Percentiles rank a stretch among this genome's conserved stretches.
Conservation (phyloP, 1,139 yeast genomes). For the Spathaspora sp. region DNA sequence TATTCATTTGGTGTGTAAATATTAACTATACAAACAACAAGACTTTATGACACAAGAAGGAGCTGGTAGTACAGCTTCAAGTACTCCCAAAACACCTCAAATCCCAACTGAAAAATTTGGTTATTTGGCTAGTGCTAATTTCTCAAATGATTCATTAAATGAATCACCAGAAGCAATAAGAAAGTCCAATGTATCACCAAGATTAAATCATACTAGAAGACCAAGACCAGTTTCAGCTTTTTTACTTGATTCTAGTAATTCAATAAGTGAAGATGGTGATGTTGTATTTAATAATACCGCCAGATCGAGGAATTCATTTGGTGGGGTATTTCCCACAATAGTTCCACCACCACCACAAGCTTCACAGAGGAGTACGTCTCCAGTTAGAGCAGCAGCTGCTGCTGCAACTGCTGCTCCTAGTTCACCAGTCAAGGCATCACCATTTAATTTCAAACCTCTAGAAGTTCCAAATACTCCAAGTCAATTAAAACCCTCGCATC, state of each 20-base stretch:
- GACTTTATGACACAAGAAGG: neutral
- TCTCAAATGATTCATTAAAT: slow-evolving; percentile 41
- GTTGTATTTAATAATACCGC: slow-evolving; percentile 21
- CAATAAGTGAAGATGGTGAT: slow-evolving; percentile 33
- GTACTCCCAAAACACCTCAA: neutral
- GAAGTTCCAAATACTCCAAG: slow-evolving; percentile 26
- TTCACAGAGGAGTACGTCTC: slow-evolving; percentile 18
- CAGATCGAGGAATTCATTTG: slow-evolving; percentile 19
- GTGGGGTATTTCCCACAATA: neutral
- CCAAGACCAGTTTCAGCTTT: slow-evolving; percentile 43
- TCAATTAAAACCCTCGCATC: slow-evolving; percentile 60
- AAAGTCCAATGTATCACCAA: slow-evolving; percentile 19
- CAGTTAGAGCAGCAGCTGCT: no score
- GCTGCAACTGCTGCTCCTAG: no score
- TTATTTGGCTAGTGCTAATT: slow-evolving; percentile 40
- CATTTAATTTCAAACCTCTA: slow-evolving; percentile 48
- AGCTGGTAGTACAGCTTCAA: neutral
- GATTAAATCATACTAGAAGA: slow-evolving; percentile 20
- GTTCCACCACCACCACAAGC: slow-evolving; percentile 19
- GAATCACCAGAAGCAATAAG: slow-evolving; percentile 11
- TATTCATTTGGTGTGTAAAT: no score
- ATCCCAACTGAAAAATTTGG: slow-evolving; percentile 12
- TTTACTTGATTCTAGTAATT: slow-evolving; percentile 26
- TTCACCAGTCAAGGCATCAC: slow-evolving; percentile 33
- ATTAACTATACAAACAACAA: neutral